Evolutionary conservation across 371 early-diverging fungal species (phyloP).

Genomic region (Mortierella sp.): DNA sequence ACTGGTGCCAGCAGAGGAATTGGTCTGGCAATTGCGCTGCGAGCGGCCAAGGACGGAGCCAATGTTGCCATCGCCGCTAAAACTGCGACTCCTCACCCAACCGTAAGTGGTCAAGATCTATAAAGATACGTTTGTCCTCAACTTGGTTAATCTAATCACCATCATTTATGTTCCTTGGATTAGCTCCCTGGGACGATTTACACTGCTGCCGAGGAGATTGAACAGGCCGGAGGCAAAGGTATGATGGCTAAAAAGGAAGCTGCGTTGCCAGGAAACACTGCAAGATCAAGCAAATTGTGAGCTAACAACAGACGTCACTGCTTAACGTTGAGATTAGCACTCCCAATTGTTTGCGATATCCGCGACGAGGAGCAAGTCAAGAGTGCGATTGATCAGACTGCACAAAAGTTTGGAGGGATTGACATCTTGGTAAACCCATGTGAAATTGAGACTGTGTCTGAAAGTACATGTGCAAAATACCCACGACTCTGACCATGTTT

Average conservation of each 20-base stretch:
- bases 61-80: slow-evolving; percentile 85
- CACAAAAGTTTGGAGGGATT: slow-evolving; percentile 76
- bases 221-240: slow-evolving; percentile 76
- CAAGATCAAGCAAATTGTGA: too few relatives aligned
- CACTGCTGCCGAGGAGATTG: slow-evolving; percentile 81
- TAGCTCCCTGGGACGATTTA: slow-evolving; percentile 85
- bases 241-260: neutral
- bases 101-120: slow-evolving; percentile 52
- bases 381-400: slow-evolving; percentile 75
- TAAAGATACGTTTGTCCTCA: neutral
- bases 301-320: too few relatives aligned
- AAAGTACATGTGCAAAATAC: neutral
- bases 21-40: slow-evolving; percentile 81
- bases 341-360: slow-evolving; percentile 86
- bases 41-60: slow-evolving; percentile 78
- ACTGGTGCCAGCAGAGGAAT: slow-evolving; percentile 81
- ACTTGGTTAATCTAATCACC: neutral
- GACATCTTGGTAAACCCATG: slow-evolving; percentile 79
- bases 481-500: neutral
- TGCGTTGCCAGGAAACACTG: too few relatives aligned
- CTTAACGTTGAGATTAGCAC: slow-evolving; percentile 54
- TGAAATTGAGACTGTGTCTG: neutral
- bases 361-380: slow-evolving; percentile 80
- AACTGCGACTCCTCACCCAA: slow-evolving; percentile 81
- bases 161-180: neutral